These are phyloP conservation scores for Rhodotorula sphaerocarpa DNA, from an alignment of 768 basidiomycete species.

Conservation along the genomic window DNA sequence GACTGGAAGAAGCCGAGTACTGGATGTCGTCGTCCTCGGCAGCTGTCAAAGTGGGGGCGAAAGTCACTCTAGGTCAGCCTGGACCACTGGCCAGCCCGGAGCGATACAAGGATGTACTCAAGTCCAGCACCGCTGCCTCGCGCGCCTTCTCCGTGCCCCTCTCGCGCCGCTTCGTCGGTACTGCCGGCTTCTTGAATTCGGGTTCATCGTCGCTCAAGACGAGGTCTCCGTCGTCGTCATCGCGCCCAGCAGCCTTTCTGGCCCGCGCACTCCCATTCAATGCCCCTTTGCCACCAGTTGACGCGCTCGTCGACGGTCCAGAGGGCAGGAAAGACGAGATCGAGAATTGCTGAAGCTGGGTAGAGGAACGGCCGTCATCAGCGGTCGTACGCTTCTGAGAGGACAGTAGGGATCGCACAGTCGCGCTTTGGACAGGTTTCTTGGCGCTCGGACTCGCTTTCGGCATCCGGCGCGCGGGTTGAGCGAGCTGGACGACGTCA, in stretches of 20 bases:
- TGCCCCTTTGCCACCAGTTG: neutral
- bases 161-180: neutral
- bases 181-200: neutral
- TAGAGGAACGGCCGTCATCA: neutral
- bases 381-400: neutral
- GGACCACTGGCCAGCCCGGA: neutral
- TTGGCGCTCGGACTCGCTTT: neutral
- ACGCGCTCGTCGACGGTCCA: neutral
- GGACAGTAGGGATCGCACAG: neutral
- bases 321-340: constrained; percentile 25
- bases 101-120: constrained; percentile 3
- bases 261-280: neutral
- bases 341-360: constrained; percentile 3
- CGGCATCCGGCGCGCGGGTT: too few species aligned
- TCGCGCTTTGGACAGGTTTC: neutral
- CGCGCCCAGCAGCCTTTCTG: neutral
- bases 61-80: neutral
- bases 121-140: neutral
- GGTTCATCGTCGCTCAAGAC: neutral
- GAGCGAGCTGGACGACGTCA: neutral
- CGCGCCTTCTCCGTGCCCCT: neutral
- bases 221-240: neutral
- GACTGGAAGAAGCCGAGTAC: neutral
- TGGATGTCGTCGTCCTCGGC: constrained; percentile 9
- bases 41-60: neutral